A percentile compares a stretch with the other conserved stretches of the same genome.
Evolutionary conservation across 106 monocot genomes (phyloP).

Genomic region (Ottelia alismoides): DNA sequence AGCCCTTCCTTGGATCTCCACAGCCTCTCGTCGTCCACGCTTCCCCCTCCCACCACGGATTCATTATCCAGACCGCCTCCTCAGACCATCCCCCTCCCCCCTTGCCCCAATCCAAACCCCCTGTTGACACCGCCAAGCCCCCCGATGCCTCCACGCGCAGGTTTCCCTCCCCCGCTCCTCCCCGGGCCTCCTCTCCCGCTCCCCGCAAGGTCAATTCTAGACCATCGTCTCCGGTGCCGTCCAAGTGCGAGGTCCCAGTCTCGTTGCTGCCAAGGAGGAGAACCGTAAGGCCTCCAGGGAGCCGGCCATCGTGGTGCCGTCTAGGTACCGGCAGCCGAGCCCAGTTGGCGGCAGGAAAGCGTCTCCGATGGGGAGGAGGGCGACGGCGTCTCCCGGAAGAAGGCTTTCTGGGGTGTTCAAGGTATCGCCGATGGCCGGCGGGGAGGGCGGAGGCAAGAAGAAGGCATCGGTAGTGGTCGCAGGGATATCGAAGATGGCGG

Average conservation of each 20-base stretch:
- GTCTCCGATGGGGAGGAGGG: slow-evolving; percentile 41
- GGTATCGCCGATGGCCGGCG: slow-evolving; percentile 24
- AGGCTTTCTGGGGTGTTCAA: slow-evolving; percentile 55
- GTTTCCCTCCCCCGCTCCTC: slow-evolving; percentile 44
- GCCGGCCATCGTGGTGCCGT: slow-evolving; percentile 86
- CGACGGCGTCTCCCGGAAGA: slow-evolving; percentile 54
- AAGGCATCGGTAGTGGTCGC: slow-evolving; percentile 28
- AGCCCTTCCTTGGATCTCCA: slow-evolving; percentile 64
- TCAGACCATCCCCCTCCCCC: slow-evolving; percentile 16
- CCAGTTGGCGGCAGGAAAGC: slow-evolving; percentile 33
- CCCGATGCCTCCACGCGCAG: slow-evolving; percentile 22
- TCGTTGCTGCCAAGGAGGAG: slow-evolving; percentile 85
- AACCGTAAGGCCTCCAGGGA: slow-evolving; percentile 53
- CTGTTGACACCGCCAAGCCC: no score
- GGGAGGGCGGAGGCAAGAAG: slow-evolving; percentile 46
- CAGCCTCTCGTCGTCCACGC: slow-evolving; percentile 66
- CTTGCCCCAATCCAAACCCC: slow-evolving; percentile 13
- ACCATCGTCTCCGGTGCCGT: slow-evolving; percentile 71
- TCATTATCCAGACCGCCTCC: slow-evolving; percentile 64
- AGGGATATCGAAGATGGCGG: slow-evolving; percentile 48
- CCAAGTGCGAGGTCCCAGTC: slow-evolving; percentile 83
- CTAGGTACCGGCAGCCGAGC: slow-evolving; percentile 84
- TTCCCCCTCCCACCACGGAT: slow-evolving; percentile 22
- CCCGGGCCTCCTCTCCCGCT: slow-evolving; percentile 33
- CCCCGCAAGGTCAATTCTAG: slow-evolving; percentile 11